Conservation (phyloP, 2,329 filamentous ascomycete genomes). For the Apiospora kogelbergensis region DNA sequence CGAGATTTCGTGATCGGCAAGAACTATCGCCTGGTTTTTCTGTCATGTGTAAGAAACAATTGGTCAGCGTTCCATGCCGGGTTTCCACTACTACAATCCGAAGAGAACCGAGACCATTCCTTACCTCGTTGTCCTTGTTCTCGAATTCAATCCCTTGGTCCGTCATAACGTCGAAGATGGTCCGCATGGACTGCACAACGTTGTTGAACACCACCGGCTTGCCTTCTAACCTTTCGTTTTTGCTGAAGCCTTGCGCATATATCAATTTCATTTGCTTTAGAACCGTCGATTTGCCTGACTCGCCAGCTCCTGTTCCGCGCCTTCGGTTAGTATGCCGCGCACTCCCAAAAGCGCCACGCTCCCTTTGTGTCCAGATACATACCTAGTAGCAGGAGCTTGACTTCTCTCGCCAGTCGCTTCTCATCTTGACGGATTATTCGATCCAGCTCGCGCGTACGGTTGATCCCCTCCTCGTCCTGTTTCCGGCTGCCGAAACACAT, state of each 20-base stretch:
- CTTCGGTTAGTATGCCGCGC: slow-evolving; percentile 13
- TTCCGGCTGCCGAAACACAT: slow-evolving; percentile 67
- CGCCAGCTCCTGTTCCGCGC: slow-evolving; percentile 72
- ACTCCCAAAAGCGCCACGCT: not conserved
- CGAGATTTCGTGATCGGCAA: slow-evolving; percentile 78
- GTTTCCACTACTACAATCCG: not conserved
- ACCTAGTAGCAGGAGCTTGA: slow-evolving; percentile 94
- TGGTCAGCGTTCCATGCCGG: slow-evolving; percentile 28
- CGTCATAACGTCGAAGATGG: slow-evolving; percentile 88
- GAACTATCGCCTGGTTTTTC: slow-evolving; percentile 76
- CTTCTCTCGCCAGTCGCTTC: slow-evolving; percentile 80
- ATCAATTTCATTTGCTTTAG: slow-evolving; percentile 99
- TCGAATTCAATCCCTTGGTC: slow-evolving; percentile 75
- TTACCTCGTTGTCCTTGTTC: slow-evolving; percentile 75
- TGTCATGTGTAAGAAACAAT: slow-evolving; percentile 35
- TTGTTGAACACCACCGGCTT: slow-evolving; percentile 96
- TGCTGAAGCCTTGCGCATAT: slow-evolving; percentile 87
- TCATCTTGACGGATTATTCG: slow-evolving; percentile 82
- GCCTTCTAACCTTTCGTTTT: slow-evolving; percentile 87
- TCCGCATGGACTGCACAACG: slow-evolving; percentile 86
- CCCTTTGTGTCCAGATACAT: slow-evolving; percentile 34
- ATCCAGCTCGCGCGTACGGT: slow-evolving; percentile 76
- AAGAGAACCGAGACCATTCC: not conserved
- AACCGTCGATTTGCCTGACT: slow-evolving; percentile 94
- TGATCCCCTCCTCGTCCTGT: slow-evolving; percentile 48